Percentiles rank a stretch among this genome's conserved stretches.
Evolutionary conservation across 1,139 yeast genomes (phyloP).

Genomic region (Debaryomyces sp.): DNA sequence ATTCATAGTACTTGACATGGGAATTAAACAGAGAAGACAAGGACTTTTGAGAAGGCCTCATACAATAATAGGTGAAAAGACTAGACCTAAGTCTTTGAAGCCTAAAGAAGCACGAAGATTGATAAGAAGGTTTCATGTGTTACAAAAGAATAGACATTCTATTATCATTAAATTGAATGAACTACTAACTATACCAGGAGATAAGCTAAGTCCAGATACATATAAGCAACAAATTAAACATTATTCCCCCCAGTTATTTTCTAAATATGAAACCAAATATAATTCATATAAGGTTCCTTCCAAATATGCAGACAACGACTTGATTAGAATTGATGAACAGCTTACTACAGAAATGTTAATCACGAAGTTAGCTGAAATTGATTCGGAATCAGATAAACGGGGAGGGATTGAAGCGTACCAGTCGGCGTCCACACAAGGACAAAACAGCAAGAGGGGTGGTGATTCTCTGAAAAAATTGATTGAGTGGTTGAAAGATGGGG

Average conservation of each 20-base stretch:
- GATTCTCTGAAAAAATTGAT: conserved; percentile 81
- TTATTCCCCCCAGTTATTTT: neutral
- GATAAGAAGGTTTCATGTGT: conserved; percentile 67
- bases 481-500: conserved; percentile 56
- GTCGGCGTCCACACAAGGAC: conserved; percentile 87
- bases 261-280: conserved; percentile 8
- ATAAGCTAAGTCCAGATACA: conserved; percentile 26
- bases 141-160: conserved; percentile 52
- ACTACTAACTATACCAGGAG: conserved; percentile 14
- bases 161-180: conserved; percentile 31
- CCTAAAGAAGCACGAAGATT: conserved; percentile 69
- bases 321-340: conserved; percentile 24
- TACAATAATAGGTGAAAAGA: conserved; percentile 32
- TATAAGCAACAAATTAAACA: conserved; percentile 21
- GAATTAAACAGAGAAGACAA: conserved; percentile 13
- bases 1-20: conserved; percentile 9
- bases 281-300: conserved; percentile 10
- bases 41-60: conserved; percentile 27
- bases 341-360: conserved; percentile 18
- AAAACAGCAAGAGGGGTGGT: conserved; percentile 76
- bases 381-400: conserved; percentile 56
- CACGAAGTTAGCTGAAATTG: conserved; percentile 52
- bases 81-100: conserved; percentile 46
- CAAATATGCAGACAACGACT: conserved; percentile 16
- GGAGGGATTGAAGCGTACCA: conserved; percentile 83